These are phyloP conservation scores for Thalassiosira livingstoniorum DNA, from an alignment of 352 stramenopile genomes.

Conservation along the genomic window DNA sequence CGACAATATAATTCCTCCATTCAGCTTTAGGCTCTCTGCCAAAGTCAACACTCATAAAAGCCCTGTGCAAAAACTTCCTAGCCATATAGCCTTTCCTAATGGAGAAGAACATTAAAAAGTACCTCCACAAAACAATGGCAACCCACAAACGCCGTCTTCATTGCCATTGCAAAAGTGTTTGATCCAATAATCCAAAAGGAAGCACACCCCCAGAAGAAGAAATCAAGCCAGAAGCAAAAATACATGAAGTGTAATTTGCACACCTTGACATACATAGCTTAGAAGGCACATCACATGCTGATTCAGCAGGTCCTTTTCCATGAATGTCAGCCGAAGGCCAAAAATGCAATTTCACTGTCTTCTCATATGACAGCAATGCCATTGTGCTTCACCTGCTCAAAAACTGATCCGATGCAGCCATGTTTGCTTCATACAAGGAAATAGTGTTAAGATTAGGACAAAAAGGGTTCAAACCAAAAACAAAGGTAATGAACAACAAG, in stretches of 20 bases:
- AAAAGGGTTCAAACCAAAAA: slow-evolving; percentile 19
- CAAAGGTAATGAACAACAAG: slow-evolving; percentile 11
- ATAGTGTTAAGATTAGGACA: not conserved
- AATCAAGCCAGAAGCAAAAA: not conserved
- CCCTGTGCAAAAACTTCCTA: not conserved
- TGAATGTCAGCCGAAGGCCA: not conserved
- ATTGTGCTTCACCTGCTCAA: not conserved
- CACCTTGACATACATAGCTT: too few relatives aligned
- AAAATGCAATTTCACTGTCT: not conserved
- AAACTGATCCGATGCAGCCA: not conserved
- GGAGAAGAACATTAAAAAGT: not conserved
- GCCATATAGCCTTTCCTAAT: not conserved
- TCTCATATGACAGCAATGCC: not conserved
- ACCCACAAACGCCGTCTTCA: not conserved
- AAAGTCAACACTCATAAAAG: not conserved
- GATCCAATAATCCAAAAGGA: not conserved
- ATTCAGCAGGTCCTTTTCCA: slow-evolving; percentile 5
- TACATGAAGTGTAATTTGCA: not conserved
- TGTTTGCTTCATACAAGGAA: not conserved
- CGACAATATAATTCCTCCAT: not conserved
- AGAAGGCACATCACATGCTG: too few relatives aligned
- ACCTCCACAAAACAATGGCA: not conserved
- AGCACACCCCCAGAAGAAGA: not conserved
- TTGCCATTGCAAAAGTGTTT: not conserved
- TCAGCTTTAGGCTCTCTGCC: not conserved